Base-by-base conservation (phyloP, 2,329 filamentous ascomycete genomes). In the Bipolaris victoriae region DNA sequence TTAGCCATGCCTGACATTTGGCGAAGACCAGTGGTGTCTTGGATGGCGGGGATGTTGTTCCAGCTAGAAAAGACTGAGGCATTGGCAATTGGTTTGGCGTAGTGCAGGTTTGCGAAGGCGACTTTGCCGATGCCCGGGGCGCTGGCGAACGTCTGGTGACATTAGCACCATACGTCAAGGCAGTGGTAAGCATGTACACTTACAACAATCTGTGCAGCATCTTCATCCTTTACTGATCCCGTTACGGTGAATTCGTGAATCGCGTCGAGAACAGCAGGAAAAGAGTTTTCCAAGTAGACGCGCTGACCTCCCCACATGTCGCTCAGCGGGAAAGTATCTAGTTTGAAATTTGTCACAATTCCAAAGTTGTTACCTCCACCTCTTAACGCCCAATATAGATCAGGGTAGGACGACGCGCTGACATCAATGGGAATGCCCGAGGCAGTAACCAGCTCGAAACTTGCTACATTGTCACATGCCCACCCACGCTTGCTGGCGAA, bases 301-400 rank as follows among this genome's bases (percentile, higher is more conserved):
- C 60, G 54, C 13, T 55, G 49, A 9, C 67, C 69, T 20, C 65
- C 65, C 68, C 67, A 72, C 64, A 71, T 67, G 16, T 65, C 51
- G 1, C 62, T 60, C 1, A 63, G 52, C 1, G 66, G 62, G 20
- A 65, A 65, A 9, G 65, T 45, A 7, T 52, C 29, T 4, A 66
- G 54, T n/a, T 67, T 63, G 57, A 72, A 70, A 11, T 63, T 64
- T 10, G 67, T 72, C 11, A 73, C 67, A 7, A 73, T 62, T 2
- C 71, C 79, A 43, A 72, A 72, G 10, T 72, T 71, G 47, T 64
- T 67, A 0, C 68, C 67, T 16, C 69, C 70, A 10, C 75, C 74
- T 50, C 73, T 68, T 9, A 77, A 52, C 0, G 73, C 74, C 58
- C 64, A 69, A 60, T 74, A 78, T 4, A 79, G 72, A 45, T 81